These are phyloP conservation scores for rapeseed (Brassica napus) DNA, from an alignment of 345 rosid species.

Conservation along the genomic window DNA sequence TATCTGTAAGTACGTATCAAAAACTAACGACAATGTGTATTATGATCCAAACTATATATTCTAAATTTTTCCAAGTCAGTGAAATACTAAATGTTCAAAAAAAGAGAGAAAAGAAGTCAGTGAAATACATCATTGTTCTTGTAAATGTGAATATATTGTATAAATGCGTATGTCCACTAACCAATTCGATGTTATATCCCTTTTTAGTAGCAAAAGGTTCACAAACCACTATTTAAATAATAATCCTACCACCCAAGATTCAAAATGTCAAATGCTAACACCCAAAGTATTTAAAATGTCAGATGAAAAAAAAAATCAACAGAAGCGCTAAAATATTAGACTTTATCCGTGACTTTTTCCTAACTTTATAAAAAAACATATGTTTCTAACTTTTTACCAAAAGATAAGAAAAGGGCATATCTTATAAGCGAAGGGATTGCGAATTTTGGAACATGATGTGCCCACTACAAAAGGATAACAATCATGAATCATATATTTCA, in stretches of 20 bases:
- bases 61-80: background rate
- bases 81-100: background rate
- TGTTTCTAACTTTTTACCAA: slow-evolving; percentile 13
- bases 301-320: background rate
- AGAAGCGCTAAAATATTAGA: background rate
- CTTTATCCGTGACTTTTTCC: background rate
- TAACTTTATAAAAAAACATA: background rate
- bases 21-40: background rate
- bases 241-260: background rate
- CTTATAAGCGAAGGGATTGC: slow-evolving; percentile 34
- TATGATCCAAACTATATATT: background rate
- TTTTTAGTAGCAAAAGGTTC: background rate
- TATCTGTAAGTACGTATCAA: background rate
- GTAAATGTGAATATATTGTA: background rate
- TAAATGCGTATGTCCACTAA: background rate
- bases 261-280: background rate
- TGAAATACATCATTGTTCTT: background rate
- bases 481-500: slow-evolving; percentile 29
- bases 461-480: slow-evolving; percentile 28
- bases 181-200: background rate
- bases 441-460: slow-evolving; percentile 37
- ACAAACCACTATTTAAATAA: background rate
- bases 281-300: background rate
- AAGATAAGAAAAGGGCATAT: slow-evolving; percentile 33
- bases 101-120: too few species aligned